Evolutionary conservation across 2,329 filamentous ascomycete species (phyloP).

Genomic region (Ophiostoma tasmaniense): DNA sequence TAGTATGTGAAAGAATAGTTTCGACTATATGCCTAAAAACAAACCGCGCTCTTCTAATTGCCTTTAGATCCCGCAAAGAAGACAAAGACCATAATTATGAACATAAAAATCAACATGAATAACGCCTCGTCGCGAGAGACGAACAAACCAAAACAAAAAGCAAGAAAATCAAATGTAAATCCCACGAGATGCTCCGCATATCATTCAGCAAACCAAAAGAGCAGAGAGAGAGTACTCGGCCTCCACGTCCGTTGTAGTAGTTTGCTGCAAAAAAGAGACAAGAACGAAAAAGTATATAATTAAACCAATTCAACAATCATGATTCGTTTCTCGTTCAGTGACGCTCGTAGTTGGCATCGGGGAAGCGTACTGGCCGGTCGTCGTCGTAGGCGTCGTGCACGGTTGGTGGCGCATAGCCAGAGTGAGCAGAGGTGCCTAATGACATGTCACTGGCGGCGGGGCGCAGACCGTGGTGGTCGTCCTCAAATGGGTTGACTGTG

Average conservation of each 20-base stretch:
- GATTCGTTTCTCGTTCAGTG: conserved; percentile 22
- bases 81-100: not conserved
- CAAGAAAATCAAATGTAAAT: not conserved
- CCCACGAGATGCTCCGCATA: not conserved
- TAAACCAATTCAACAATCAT: not conserved
- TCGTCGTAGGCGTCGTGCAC: conserved; percentile 39
- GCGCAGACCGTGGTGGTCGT: conserved; percentile 31
- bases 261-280: not conserved
- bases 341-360: conserved; percentile 49
- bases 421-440: conserved; percentile 19
- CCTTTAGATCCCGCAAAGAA: not conserved
- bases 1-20: not conserved
- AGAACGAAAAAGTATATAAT: not conserved
- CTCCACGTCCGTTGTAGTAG: too few species aligned
- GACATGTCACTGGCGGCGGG: conserved; percentile 19
- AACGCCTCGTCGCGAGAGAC: not conserved
- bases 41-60: not conserved
- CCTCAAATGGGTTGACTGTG: conserved; percentile 37
- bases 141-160: not conserved
- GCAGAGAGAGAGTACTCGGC: not conserved
- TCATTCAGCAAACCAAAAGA: not conserved
- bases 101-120: not conserved
- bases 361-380: conserved; percentile 44
- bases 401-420: conserved; percentile 33
- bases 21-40: not conserved